These are phyloP conservation scores for Sugiyamaella grinbergsii DNA, from an alignment of 1,139 yeast species.

Conservation along the genomic window DNA sequence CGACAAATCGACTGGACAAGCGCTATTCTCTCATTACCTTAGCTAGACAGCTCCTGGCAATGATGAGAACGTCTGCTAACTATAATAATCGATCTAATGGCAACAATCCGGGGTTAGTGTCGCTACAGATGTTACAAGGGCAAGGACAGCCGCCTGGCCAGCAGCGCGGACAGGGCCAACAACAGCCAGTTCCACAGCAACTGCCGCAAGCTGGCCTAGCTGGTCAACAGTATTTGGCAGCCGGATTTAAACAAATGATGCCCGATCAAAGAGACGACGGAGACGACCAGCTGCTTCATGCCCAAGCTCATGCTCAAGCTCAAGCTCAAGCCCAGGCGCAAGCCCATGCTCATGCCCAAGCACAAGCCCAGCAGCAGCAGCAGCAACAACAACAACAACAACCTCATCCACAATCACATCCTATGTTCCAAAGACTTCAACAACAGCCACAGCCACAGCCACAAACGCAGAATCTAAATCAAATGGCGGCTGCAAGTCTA, in stretches of 20 bases:
- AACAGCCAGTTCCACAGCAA: slow-evolving; percentile 1
- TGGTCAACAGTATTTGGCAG: slow-evolving; percentile 9
- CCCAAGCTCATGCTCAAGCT: slow-evolving; percentile 18
- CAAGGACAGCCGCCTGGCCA: slow-evolving; percentile 7
- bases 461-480: slow-evolving; percentile 5
- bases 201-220: background rate
- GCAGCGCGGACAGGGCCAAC: slow-evolving; percentile 1
- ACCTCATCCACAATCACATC: background rate
- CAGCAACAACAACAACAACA: slow-evolving; percentile 2
- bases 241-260: slow-evolving; percentile 6
- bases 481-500: slow-evolving; percentile 17
- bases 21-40: too few species aligned
- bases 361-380: slow-evolving; percentile 11
- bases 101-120: slow-evolving; percentile 8
- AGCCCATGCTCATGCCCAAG: slow-evolving; percentile 14
- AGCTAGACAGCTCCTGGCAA: background rate
- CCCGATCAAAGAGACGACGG: slow-evolving; percentile 7
- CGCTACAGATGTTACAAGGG: slow-evolving; percentile 15
- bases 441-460: background rate
- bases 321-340: slow-evolving; percentile 18
- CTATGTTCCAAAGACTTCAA: slow-evolving; percentile 13
- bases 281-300: slow-evolving; percentile 10
- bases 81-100: slow-evolving; percentile 15
- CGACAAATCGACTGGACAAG: too few species aligned
- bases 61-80: slow-evolving; percentile 17